A percentile compares a stretch with the other conserved stretches of the same genome.
These are phyloP conservation scores for Rhizophora apiculata DNA, from an alignment of 345 rosid genomes.

Conservation along the genomic window DNA sequence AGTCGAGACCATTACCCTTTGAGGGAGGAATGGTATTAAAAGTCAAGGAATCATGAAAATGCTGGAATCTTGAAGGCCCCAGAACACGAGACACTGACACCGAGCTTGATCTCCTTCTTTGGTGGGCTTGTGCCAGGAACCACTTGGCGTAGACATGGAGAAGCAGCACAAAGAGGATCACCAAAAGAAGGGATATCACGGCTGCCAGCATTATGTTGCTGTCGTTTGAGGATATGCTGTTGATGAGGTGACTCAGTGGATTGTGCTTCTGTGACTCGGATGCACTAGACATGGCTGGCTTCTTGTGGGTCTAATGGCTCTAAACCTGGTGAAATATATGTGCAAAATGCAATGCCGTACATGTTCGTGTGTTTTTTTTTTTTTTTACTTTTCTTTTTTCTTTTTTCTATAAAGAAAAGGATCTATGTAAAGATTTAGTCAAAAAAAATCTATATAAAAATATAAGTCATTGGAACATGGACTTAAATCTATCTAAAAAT, in stretches of 20 bases:
- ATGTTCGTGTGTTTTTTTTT: no score
- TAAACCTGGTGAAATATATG: no score
- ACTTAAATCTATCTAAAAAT: no score
- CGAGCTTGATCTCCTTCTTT: constrained; percentile 22
- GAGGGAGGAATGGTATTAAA: constrained; percentile 18
- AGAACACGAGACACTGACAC: constrained; percentile 29
- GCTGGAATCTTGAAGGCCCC: constrained; percentile 35
- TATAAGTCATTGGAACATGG: no score
- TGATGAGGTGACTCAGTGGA: constrained; percentile 32
- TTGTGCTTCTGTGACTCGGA: constrained; percentile 16
- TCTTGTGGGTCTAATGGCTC: no score
- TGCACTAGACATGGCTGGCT: constrained; percentile 15
- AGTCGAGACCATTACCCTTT: constrained; percentile 49
- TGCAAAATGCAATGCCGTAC: no score
- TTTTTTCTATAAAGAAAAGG: no score
- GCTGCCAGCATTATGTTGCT: constrained; percentile 73
- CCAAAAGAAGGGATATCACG: constrained; percentile 59
- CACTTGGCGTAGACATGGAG: constrained; percentile 82
- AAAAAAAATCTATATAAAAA: no score
- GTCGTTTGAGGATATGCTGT: constrained; percentile 57
- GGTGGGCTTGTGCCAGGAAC: constrained; percentile 51
- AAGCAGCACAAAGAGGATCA: constrained; percentile 68
- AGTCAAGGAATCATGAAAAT: constrained; percentile 30
- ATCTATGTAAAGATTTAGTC: no score
- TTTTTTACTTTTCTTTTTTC: no score